Conservation (phyloP, 257 asterid genomes). For the Solanum dulcamara region DNA sequence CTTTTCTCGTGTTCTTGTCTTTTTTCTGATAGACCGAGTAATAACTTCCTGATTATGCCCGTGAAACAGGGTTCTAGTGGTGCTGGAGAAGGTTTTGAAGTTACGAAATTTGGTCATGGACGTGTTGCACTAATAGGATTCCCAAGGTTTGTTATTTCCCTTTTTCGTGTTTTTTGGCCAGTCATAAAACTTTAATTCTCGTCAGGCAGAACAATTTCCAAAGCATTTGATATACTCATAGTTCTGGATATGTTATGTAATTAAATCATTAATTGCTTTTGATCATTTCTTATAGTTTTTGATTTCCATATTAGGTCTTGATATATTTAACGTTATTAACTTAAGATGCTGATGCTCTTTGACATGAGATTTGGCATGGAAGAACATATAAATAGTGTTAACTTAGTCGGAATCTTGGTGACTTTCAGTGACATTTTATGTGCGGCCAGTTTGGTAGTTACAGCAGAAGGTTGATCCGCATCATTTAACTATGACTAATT, state of each 20-base stretch:
- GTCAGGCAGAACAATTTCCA: not conserved
- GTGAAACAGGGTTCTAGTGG: constrained; percentile 82
- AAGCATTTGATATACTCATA: not conserved
- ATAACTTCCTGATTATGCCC: not conserved
- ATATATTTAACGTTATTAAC: not conserved
- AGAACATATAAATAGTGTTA: not conserved
- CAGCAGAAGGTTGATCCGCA: not conserved
- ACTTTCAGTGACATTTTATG: not conserved
- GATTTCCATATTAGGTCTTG: not conserved
- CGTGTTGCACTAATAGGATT: constrained; percentile 97
- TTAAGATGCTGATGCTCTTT: not conserved
- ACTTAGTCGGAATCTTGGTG: not conserved
- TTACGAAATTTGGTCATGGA: constrained; percentile 93
- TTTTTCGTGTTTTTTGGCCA: not conserved
- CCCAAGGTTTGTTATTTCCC: constrained; percentile 64
- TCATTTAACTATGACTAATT: not conserved
- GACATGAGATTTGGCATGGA: not conserved
- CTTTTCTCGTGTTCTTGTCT: not conserved
- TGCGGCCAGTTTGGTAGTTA: not conserved
- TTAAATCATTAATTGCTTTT: not conserved
- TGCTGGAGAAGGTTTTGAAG: constrained; percentile 99
- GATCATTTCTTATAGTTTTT: not conserved
- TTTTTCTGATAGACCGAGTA: not conserved
- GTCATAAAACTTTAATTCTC: not conserved
- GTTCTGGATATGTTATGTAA: not conserved